Evolutionary conservation across 176 grass and related monocot species (phyloP).

Genomic region (Canna indica): DNA sequence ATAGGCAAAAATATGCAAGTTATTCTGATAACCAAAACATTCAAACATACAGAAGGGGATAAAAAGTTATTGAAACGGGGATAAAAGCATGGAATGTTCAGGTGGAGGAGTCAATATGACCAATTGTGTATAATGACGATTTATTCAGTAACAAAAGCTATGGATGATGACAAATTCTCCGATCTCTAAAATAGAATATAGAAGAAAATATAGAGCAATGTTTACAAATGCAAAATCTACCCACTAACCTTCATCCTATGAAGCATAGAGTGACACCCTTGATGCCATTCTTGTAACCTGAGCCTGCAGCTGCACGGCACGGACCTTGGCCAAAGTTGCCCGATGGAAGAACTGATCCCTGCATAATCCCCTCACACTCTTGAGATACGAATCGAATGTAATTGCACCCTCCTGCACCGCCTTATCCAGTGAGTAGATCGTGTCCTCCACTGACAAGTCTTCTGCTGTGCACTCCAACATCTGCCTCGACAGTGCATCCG

Average conservation of each 20-base stretch:
- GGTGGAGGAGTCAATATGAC: not conserved
- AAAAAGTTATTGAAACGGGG: not conserved
- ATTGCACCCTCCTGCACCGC: slow-evolving; percentile 62
- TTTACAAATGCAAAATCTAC: not conserved
- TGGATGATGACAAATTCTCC: not conserved
- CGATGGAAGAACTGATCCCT: slow-evolving; percentile 78
- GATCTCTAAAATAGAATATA: not conserved
- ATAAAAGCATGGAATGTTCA: not conserved
- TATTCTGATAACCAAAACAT: too few relatives aligned
- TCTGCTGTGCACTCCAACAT: slow-evolving; percentile 59
- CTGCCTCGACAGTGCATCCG: slow-evolving; percentile 59
- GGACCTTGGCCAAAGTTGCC: slow-evolving; percentile 46
- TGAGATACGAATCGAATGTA: slow-evolving; percentile 60
- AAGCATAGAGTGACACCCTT: slow-evolving; percentile 40
- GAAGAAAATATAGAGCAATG: not conserved
- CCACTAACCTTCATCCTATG: slow-evolving; percentile 29
- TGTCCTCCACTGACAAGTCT: slow-evolving; percentile 60
- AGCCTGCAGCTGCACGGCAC: slow-evolving; percentile 45
- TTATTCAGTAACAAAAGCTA: not conserved
- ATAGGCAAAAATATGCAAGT: too few relatives aligned
- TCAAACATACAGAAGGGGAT: not conserved
- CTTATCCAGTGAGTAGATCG: slow-evolving; percentile 70
- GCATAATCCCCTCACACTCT: slow-evolving; percentile 40
- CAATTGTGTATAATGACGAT: not conserved
- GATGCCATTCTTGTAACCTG: slow-evolving; percentile 50